Percentiles rank a stretch among this genome's conserved stretches.
Evolutionary conservation across 192 early-diverging fungal genomes (phyloP).

Genomic region (Cetraspora pellucida): DNA sequence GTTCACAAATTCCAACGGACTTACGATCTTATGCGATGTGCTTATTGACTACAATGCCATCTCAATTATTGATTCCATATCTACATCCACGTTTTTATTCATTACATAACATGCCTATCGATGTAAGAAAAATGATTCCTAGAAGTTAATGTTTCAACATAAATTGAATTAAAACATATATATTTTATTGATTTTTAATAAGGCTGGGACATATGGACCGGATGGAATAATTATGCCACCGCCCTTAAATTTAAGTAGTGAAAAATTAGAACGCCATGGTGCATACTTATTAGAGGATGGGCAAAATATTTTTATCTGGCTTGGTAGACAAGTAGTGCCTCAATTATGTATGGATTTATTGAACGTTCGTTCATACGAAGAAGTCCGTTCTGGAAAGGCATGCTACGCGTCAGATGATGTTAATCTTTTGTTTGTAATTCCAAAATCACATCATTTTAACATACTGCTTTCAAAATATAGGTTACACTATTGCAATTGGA

Average conservation of each 20-base stretch:
- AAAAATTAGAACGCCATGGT: slow-evolving; percentile 82
- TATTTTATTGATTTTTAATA: not conserved
- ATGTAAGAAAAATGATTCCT: slow-evolving; percentile 43
- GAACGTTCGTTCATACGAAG: slow-evolving; percentile 75
- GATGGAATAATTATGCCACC: slow-evolving; percentile 76
- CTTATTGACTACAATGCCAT: slow-evolving; percentile 77
- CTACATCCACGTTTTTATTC: slow-evolving; percentile 82
- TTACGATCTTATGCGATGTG: slow-evolving; percentile 81
- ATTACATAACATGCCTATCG: slow-evolving; percentile 74
- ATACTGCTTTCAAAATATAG: slow-evolving; percentile 41
- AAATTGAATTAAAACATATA: not conserved
- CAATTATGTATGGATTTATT: slow-evolving; percentile 76
- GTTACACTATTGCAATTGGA: slow-evolving; percentile 67
- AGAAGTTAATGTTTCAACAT: not conserved
- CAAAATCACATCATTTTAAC: not conserved
- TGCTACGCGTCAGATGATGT: not conserved
- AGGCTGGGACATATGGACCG: slow-evolving; percentile 57
- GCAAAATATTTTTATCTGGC: slow-evolving; percentile 85
- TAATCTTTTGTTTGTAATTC: not conserved
- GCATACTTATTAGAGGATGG: slow-evolving; percentile 87
- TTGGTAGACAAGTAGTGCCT: slow-evolving; percentile 79
- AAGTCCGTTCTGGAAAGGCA: slow-evolving; percentile 78
- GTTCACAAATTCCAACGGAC: slow-evolving; percentile 74
- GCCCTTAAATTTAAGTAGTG: slow-evolving; percentile 76
- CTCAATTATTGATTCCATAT: slow-evolving; percentile 72